Base-by-base conservation (phyloP, 1,284 basidiomycete genomes). In the Mycena sp. region DNA sequence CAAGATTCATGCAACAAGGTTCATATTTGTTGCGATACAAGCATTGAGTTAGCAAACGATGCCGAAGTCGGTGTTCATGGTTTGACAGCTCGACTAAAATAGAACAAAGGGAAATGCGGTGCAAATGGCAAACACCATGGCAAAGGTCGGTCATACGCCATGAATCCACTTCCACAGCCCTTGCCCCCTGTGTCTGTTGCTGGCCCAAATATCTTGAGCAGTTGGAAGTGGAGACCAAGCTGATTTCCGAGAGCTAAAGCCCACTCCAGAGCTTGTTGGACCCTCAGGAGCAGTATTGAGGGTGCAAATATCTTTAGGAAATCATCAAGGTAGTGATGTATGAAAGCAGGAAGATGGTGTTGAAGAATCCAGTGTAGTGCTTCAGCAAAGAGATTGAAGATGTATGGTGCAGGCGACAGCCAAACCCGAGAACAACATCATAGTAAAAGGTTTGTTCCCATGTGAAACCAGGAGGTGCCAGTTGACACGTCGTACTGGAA, bases 341-440 rank as follows among this genome's bases (percentile, higher is more conserved):
- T 40, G 9, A 21, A 17, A 25, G 64, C 67, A 11, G 72, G 67
- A 51, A 74, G 58, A 58, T 73, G 71, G 14, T 57, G 58, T 30
- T 63, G 44, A 52, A 77, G 68, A 30, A 77, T 75, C 75, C 75
- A 77, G 58, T 76, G 74, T 0, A 76, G 64, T 6, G 66, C 75
- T 57, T 77, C 74, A 2, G 74, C 73, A 54, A 77, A 74, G n/a
- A n/a, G n/a, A n/a, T n/a, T n/a, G 66, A 79, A 81, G 11, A 80
- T 77, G 61, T 79, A 80, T 2, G 75, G 79, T 3, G 77, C 71
- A 2, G 70, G 4, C 64, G 29, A 11, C 71, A 63, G 4, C 74
- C 71, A 61, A 69, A 67, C 29, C 51, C 60, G 37, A 78, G 67
- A 2, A 77, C 72, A 4, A 74, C 58, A 52, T 70, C 68, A 51